Evolutionary conservation across 257 asterid genomes (phyloP), one percentile per base, ranked within the genome.

Genomic region (Mentha longifolia): DNA sequence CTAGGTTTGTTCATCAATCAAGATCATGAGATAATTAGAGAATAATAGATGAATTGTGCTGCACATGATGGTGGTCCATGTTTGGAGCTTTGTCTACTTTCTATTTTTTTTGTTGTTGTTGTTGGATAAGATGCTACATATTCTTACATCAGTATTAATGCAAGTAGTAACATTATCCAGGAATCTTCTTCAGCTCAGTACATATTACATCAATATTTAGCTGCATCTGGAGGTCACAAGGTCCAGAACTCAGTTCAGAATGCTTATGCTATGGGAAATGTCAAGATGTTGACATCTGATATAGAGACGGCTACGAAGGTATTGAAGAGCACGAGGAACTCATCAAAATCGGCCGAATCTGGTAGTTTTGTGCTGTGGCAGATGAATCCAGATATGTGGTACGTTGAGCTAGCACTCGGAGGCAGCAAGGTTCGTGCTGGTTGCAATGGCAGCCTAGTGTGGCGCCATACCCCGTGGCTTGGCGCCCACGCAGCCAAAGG

Each of bases 401-500:
- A 90, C 55, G 92, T 90, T 9, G 97, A 90, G 80, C 93, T 88
- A 9, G 93, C 93, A 0, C 82, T 90, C 10, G 95, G 95, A 28
- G 86, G 88, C 59, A 88, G 91, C 81, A 88, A 90, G 74, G 91
- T 90, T 65, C 97, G 83, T 57, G 95, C 95, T 20, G 95, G 93
- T 62, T 90, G 95, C 75, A 88, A 90, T 0, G 95, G 97, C 61
- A 82, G 76, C 71, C 88, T 90, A n/a, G 97, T 90, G 6, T 90
- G 97, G 97, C 78, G 97, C 73, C 97, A 90, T 55, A 90, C 97
- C 0, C 97, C 97, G 19, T 88, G 95, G 95, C 91, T 88, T 1
- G 95, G 97, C n/a, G 88, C 97, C 2, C 97, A 90, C 70, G 89
- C 97, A 7, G 93, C 97, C 30, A 90, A 88, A 63, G 97, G 97